Evolutionary conservation across 2,329 filamentous ascomycete genomes (phyloP).

Genomic region (Sphaerulina vaccinii): DNA sequence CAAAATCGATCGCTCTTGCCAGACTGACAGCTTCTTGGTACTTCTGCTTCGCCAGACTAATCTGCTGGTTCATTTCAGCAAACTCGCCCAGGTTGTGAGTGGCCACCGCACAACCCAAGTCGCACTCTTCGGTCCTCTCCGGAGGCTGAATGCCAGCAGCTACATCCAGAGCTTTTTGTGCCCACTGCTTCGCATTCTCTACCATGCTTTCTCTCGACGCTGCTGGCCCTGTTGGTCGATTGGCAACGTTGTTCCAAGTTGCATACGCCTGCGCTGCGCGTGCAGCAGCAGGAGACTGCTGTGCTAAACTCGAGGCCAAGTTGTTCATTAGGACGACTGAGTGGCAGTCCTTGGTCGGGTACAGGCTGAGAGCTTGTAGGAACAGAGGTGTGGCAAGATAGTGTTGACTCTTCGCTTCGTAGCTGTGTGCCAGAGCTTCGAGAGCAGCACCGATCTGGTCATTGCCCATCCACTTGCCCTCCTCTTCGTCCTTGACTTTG

Average conservation of each 20-base stretch:
- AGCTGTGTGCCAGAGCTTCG: conserved; percentile 76
- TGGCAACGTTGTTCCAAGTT: conserved; percentile 38
- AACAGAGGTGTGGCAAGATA: conserved; percentile 83
- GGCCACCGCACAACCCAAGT: conserved; percentile 76
- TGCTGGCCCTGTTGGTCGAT: conserved; percentile 47
- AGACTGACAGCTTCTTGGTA: conserved; percentile 69
- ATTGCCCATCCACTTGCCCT: conserved; percentile 68
- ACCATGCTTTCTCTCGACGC: conserved; percentile 58
- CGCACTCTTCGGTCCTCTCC: conserved; percentile 73
- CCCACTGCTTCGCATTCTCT: conserved; percentile 73
- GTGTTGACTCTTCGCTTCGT: conserved; percentile 70
- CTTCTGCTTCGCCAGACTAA: conserved; percentile 62
- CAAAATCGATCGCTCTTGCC: conserved; percentile 49
- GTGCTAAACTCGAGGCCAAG: conserved; percentile 69
- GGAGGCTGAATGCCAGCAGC: conserved; percentile 65
- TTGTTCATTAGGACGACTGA: conserved; percentile 85
- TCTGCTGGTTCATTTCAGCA: conserved; percentile 69
- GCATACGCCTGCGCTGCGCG: conserved; percentile 33
- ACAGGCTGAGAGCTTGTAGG: conserved; percentile 75
- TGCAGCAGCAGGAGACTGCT: conserved; percentile 52
- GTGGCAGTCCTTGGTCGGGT: conserved; percentile 66
- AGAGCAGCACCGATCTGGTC: conserved; percentile 72
- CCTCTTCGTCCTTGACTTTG: conserved; percentile 59
- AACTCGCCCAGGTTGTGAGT: conserved; percentile 87
- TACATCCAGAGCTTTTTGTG: conserved; percentile 69